Conservation (phyloP, 2,329 filamentous ascomycete species). For the Biscogniauxia mediterranea region DNA sequence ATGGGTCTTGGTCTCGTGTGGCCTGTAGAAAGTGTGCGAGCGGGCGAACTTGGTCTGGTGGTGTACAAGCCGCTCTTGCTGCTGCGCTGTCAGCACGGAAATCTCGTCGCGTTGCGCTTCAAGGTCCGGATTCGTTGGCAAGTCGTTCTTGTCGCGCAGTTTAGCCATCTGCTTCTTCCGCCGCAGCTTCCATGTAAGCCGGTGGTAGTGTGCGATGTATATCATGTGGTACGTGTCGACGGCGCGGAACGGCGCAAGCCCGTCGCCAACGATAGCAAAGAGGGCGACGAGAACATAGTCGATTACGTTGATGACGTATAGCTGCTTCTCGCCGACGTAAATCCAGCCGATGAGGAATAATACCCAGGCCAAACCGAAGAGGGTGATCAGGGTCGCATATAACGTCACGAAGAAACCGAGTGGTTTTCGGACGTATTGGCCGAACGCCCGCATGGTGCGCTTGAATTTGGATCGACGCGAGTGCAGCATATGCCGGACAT, state of each 20-base stretch:
- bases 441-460: constrained; percentile 74
- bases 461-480: constrained; percentile 78
- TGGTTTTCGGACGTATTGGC: constrained; percentile 72
- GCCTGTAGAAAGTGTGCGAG: constrained; percentile 86
- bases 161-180: constrained; percentile 60
- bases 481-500: constrained; percentile 85
- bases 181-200: constrained; percentile 62
- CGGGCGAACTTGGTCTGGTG: constrained; percentile 79
- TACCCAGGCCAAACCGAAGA: constrained; percentile 86
- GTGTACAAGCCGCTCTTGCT: constrained; percentile 69
- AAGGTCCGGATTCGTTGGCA: constrained; percentile 49
- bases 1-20: constrained; percentile 81
- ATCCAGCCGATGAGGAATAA: constrained; percentile 91
- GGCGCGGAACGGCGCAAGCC: constrained; percentile 70
- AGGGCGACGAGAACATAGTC: constrained; percentile 70
- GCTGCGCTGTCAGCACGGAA: constrained; percentile 61
- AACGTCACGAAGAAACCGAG: constrained; percentile 81
- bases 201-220: constrained; percentile 71
- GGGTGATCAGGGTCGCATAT: constrained; percentile 78
- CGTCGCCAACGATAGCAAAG: constrained; percentile 69
- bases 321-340: constrained; percentile 70
- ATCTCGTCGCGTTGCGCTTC: constrained; percentile 47
- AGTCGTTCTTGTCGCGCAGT: constrained; percentile 66
- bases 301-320: constrained; percentile 68
- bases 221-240: constrained; percentile 88